These are phyloP conservation scores for Ascocoryne sarcoides DNA, from an alignment of 2,329 filamentous ascomycete genomes.

Conservation along the genomic window DNA sequence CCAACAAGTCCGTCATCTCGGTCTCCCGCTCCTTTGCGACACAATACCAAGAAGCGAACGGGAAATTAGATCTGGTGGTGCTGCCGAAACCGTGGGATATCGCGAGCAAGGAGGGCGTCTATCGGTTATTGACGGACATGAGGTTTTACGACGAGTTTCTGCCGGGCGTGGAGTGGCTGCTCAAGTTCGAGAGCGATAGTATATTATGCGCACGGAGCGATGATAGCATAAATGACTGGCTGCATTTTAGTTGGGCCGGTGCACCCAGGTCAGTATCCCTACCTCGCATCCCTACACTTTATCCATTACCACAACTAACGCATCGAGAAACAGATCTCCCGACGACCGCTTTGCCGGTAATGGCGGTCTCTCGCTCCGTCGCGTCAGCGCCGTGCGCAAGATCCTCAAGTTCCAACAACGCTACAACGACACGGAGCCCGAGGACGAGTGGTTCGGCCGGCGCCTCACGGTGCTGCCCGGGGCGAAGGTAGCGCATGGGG, in stretches of 20 bases:
- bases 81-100: constrained; percentile 41
- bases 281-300: neutral
- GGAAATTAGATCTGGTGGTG: constrained; percentile 43
- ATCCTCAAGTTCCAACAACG: constrained; percentile 41
- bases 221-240: constrained; percentile 43
- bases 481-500: constrained; percentile 36
- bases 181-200: constrained; percentile 47
- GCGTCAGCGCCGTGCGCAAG: constrained; percentile 40
- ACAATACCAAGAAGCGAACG: constrained; percentile 39
- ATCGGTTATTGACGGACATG: constrained; percentile 39
- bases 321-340: neutral
- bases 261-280: constrained; percentile 35
- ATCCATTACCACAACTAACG: neutral
- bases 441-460: constrained; percentile 47
- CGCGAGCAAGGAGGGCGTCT: constrained; percentile 38
- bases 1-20: constrained; percentile 37
- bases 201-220: constrained; percentile 46
- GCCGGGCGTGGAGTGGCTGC: constrained; percentile 42
- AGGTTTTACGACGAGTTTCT: constrained; percentile 45
- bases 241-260: constrained; percentile 46
- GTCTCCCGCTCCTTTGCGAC: constrained; percentile 38
- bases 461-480: constrained; percentile 40
- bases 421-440: constrained; percentile 41
- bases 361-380: constrained; percentile 45
- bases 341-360: constrained; percentile 42